Evolutionary conservation across 768 basidiomycete species (phyloP), one percentile per base, ranked within the genome.

Genomic region (Trichaptum fuscoviolaceum): DNA sequence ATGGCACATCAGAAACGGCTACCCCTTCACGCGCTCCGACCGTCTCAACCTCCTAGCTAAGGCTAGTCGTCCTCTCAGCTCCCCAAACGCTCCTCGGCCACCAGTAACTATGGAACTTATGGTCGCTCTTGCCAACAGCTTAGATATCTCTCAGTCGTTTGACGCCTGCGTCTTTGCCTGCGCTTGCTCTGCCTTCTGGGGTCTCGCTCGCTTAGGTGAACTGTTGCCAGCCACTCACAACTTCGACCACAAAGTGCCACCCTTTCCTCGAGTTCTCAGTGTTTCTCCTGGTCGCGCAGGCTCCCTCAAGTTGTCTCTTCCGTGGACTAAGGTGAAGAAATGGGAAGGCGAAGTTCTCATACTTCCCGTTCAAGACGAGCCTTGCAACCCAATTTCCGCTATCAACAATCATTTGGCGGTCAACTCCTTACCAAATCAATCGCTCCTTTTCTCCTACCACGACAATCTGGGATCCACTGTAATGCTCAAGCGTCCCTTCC

Each of bases 151-250:
- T 0, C 61, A 75, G 12, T 71, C 78, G 0, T 82, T 82, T 64
- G 79, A 82, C 63, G 78, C 80, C 0, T 79, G 77, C 35, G 63
- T 81, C 0, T 81, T 79, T 79, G 79, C 80, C 0, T 73, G 75
- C 59, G 74, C 73, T 0, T 35, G 65, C 0, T 80, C 74, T 63
- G 76, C 78, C 0, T 82, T 82, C 69, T 82, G 75, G 73, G 79
- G 79, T 0, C 65, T 80, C 64, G 77, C 79, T 75, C 68, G 75
- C 0, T 78, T 80, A 63, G 78, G 80, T 0, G 79, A 82, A 67
- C 74, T 77, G 0, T 52, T 52, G 15, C 42, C 42, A 5, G 2
- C 42, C 20, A 5, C 12, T 20, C 15, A 52, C 15, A 12, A 52
- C 3, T 52, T 52, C 20, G 10, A 52, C 15, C 42, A 20, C 42